Evolutionary conservation across 2,329 filamentous ascomycete genomes (phyloP).

Genomic region (Ceratocystis cacaofunesta): DNA sequence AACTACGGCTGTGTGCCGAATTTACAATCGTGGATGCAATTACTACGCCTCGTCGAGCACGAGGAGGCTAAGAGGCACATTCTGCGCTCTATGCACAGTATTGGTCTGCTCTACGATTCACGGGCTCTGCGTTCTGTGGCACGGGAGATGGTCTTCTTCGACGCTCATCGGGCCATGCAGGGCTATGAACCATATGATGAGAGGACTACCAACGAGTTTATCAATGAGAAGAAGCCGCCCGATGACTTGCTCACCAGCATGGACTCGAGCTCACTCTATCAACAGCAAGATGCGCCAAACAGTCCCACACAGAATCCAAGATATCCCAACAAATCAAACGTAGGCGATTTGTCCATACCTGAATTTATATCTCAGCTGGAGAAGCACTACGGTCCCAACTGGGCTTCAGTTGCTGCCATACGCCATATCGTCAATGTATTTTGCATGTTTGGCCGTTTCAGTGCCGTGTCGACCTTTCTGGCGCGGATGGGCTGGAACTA

Average conservation of each 20-base stretch:
- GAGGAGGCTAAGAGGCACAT: constrained; percentile 38
- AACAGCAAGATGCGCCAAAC: neutral
- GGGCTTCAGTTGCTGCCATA: constrained; percentile 28
- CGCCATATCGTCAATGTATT: constrained; percentile 31
- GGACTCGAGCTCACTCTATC: neutral
- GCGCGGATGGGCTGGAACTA: neutral
- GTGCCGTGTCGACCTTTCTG: constrained; percentile 1
- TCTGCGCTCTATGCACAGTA: constrained; percentile 32
- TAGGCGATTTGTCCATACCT: neutral
- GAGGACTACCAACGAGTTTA: neutral
- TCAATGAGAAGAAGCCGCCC: neutral
- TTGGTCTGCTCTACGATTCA: constrained; percentile 29
- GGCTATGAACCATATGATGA: constrained; percentile 19
- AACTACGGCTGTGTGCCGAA: constrained; percentile 28
- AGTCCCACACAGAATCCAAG: neutral
- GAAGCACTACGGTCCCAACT: constrained; percentile 32
- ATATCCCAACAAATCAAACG: neutral
- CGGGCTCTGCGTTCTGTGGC: constrained; percentile 28
- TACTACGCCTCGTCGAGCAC: constrained; percentile 40
- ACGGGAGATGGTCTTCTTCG: constrained; percentile 29
- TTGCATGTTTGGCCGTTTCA: constrained; percentile 25
- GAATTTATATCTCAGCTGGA: constrained; percentile 29
- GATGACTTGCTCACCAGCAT: neutral
- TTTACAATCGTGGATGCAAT: constrained; percentile 33
- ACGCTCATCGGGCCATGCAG: constrained; percentile 30